Percentiles rank a stretch among this genome's conserved stretches.
These are phyloP conservation scores for Hypoxylon sp. DNA, from an alignment of 2,329 filamentous ascomycete genomes.

Conservation along the genomic window DNA sequence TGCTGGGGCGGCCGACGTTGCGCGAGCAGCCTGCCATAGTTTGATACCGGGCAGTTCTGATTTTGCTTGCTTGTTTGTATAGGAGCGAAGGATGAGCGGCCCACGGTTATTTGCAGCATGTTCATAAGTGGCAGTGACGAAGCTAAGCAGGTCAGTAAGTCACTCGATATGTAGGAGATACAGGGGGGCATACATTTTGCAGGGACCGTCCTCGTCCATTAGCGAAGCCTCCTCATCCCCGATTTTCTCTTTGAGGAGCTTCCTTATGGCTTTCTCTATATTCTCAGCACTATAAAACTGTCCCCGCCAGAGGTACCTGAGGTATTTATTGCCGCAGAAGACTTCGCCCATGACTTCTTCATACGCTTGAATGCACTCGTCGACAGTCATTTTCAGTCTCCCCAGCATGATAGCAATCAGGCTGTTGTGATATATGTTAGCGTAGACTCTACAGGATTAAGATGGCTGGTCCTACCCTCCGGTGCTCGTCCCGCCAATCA, in stretches of 20 bases:
- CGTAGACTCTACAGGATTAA: neutral
- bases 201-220: neutral
- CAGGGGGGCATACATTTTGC: neutral
- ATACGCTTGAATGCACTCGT: neutral
- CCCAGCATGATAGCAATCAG: conserved; percentile 1
- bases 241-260: neutral
- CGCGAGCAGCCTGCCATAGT: neutral
- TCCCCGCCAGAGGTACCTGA: neutral
- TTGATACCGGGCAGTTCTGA: neutral
- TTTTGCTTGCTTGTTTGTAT: neutral
- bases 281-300: neutral
- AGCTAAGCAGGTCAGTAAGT: neutral
- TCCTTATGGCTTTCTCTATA: neutral
- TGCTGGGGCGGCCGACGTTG: neutral
- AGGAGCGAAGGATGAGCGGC: neutral
- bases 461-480: neutral
- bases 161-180: neutral
- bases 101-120: neutral
- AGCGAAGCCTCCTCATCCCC: neutral
- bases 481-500: neutral
- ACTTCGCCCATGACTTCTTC: neutral
- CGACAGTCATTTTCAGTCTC: neutral
- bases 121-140: neutral
- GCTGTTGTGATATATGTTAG: neutral
- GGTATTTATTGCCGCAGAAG: neutral